Evolutionary conservation across 1,284 basidiomycete genomes (phyloP), one percentile per base, ranked within the genome.

Genomic region (Sporisorium scitamineum): DNA sequence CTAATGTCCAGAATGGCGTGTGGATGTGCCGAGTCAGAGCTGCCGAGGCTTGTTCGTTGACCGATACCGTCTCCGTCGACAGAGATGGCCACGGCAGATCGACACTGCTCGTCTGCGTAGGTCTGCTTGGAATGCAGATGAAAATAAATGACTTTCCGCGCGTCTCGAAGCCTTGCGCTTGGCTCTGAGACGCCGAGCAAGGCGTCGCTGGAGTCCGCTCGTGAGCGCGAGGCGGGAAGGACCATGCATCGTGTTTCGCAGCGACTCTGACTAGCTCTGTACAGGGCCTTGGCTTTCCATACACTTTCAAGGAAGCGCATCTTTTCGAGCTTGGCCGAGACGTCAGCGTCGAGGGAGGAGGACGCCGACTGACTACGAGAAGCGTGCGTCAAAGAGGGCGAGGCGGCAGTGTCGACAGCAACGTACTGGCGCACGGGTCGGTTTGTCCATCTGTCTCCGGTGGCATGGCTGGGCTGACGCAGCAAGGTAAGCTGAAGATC

Each of bases 401-500:
- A 26, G 18, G 62, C 50, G 29, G 62, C 61, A 16, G 71, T 54
- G 45, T 81, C 76, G 24, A 73, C 50, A 9, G 79, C 76, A 1
- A 78, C 74, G 34, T 79, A 83, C 29, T 81, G 79, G 13, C 81
- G 70, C 42, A 81, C 55, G 13, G 70, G 59, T 34, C 81, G 60
- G n/a, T 39, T 47, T 22, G 64, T 55, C 81, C 81, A 83, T 37
- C 64, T 73, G 24, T 81, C 78, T 13, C 78, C 78, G 3, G 75
- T 69, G 14, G 75, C 70, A 26, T 79, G 72, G 27, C 67, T 60
- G 6, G 79, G 75, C 11, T 63, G 58, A 29, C 67, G 57, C 7
- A 68, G 57, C 13, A 81, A 18, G n/a, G 57, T 93, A 16, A 96
- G 82, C 78, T 95, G 92, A 61, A 97, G 90, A 79, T 96, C 95